Conservation (phyloP, 2,329 filamentous ascomycete species). For the Trichoderma sp. region DNA sequence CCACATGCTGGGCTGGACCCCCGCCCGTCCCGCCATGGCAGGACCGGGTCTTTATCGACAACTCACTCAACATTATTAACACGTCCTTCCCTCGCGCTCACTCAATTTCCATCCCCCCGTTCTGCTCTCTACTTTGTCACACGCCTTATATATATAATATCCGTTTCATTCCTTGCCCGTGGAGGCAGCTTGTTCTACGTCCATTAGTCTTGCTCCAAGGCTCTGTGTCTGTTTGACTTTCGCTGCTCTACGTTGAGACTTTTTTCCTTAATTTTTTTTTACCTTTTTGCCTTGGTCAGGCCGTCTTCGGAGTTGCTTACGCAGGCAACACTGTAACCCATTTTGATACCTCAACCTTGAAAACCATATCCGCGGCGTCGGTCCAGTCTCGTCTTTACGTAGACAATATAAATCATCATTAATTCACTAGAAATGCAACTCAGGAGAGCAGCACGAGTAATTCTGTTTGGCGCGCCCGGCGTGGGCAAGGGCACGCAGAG, state of each 20-base stretch:
- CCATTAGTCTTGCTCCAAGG: not conserved
- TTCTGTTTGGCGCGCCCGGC: conserved; percentile 93
- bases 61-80: conserved; percentile 30
- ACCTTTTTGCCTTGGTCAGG: not conserved
- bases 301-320: conserved; percentile 19
- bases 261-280: not conserved
- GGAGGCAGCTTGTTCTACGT: conserved; percentile 7
- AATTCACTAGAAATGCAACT: conserved; percentile 61
- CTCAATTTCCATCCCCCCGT: not conserved
- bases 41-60: conserved; percentile 20
- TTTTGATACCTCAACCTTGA: not conserved
- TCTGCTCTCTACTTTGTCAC: not conserved
- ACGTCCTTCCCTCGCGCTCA: conserved; percentile 4
- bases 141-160: conserved; percentile 8
- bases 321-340: not conserved
- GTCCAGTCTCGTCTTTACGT: not conserved
- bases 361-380: not conserved
- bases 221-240: not conserved
- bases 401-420: not conserved
- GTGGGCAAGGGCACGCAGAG: conserved; percentile 97
- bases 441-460: conserved; percentile 83
- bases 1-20: conserved; percentile 21
- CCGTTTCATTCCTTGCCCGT: conserved; percentile 10
- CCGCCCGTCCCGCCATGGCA: conserved; percentile 23
- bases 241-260: not conserved